phyloP scores from a whole-genome alignment of 2,329 filamentous ascomycete species.

The Sclerotinia glacialis region DNA sequence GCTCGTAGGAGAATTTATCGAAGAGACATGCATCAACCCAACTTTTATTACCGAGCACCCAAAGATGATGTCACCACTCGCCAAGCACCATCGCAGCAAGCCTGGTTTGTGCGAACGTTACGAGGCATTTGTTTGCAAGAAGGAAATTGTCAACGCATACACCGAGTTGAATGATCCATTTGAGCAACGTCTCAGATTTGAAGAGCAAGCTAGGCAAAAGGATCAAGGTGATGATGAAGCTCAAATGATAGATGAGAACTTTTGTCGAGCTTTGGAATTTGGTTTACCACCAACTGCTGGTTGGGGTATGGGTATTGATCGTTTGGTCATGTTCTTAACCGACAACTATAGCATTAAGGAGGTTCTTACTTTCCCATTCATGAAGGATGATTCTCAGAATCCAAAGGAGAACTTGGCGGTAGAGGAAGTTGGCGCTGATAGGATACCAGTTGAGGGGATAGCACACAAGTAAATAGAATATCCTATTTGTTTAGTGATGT shows the following conservation, averaged over 20 bases:
- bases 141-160: constrained; percentile 93
- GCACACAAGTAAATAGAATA: constrained; percentile 1
- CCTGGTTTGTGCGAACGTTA: constrained; percentile 93
- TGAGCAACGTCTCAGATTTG: constrained; percentile 86
- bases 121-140: constrained; percentile 95
- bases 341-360: constrained; percentile 96
- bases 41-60: constrained; percentile 87
- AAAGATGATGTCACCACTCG: constrained; percentile 89
- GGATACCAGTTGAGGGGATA: constrained; percentile 59
- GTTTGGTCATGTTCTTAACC: constrained; percentile 91
- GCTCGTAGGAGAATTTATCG: constrained; percentile 89
- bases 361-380: constrained; percentile 93
- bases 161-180: constrained; percentile 98
- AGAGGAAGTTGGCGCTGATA: constrained; percentile 60
- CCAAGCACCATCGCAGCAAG: constrained; percentile 84
- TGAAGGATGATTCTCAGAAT: constrained; percentile 74
- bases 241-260: constrained; percentile 93
- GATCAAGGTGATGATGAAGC: constrained; percentile 96
- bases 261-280: constrained; percentile 86
- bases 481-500: too few species aligned
- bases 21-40: constrained; percentile 89
- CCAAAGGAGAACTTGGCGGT: constrained; percentile 52
- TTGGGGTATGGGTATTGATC: constrained; percentile 95
- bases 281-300: constrained; percentile 91
- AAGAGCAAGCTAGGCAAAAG: constrained; percentile 96